Conservation (phyloP, 176 grass and related monocot genomes). For the Hsuehochloa calcarea region DNA sequence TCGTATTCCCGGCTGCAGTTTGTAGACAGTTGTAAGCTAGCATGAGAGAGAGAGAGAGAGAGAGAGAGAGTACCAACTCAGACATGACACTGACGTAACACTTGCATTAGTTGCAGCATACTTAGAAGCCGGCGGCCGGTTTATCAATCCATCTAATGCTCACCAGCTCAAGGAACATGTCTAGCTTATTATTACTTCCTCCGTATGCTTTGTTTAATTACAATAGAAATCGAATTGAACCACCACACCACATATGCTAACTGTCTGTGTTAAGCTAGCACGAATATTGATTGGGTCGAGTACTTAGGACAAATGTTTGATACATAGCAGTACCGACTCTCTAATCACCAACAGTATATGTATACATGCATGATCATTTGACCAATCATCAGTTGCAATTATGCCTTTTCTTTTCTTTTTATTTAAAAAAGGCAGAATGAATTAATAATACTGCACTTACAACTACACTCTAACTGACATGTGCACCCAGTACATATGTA, state of each 20-base stretch:
- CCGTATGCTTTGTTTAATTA: neutral
- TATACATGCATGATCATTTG: neutral
- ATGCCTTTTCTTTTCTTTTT: neutral
- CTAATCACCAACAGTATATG: neutral
- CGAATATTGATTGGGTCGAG: neutral
- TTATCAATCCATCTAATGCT: neutral
- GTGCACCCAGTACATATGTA: neutral
- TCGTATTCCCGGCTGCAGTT: slow-evolving; percentile 18
- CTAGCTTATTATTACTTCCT: slow-evolving; percentile 3
- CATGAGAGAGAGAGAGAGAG: neutral
- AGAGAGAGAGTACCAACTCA: neutral
- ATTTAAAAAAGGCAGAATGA: neutral
- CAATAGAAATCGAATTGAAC: neutral
- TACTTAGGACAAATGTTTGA: neutral
- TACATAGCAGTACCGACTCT: neutral
- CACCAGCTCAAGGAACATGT: neutral
- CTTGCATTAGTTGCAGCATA: neutral
- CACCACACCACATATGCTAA: neutral
- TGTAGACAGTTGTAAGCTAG: slow-evolving; percentile 3
- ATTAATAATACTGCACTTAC: neutral
- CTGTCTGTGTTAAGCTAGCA: neutral
- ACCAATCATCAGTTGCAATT: neutral
- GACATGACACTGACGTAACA: slow-evolving; percentile 23
- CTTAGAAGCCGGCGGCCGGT: neutral
- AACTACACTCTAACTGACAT: neutral